Conservation (phyloP, 2,329 filamentous ascomycete species). For the Malbranchea cinnamomea region DNA sequence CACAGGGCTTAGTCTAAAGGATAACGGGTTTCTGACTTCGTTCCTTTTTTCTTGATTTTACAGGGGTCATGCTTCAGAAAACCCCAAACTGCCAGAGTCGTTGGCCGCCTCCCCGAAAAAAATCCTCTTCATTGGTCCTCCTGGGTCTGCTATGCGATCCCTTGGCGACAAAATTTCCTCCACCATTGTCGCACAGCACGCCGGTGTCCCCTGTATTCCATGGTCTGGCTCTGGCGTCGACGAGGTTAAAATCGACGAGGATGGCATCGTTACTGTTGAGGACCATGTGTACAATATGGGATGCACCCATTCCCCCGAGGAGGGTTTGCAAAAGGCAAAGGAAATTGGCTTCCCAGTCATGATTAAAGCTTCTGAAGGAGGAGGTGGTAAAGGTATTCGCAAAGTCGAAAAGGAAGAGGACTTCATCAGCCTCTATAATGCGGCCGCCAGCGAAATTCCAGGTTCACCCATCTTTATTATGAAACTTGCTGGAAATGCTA, state of each 20-base stretch:
- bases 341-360: slow-evolving; percentile 97
- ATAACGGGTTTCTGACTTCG: slow-evolving; percentile 10
- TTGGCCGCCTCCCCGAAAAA: slow-evolving; percentile 93
- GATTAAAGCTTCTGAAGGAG: slow-evolving; percentile 99
- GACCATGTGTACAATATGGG: slow-evolving; percentile 78
- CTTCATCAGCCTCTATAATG: slow-evolving; percentile 81
- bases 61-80: slow-evolving; percentile 96
- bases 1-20: background rate
- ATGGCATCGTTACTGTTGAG: slow-evolving; percentile 82
- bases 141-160: slow-evolving; percentile 95
- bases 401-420: slow-evolving; percentile 77
- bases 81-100: slow-evolving; percentile 92
- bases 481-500: slow-evolving; percentile 93
- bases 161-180: slow-evolving; percentile 99
- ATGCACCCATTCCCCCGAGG: slow-evolving; percentile 77
- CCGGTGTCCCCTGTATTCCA: slow-evolving; percentile 91
- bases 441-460: slow-evolving; percentile 90
- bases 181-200: slow-evolving; percentile 96
- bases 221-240: slow-evolving; percentile 94
- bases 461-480: slow-evolving; percentile 99
- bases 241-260: slow-evolving; percentile 58
- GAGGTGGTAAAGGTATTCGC: slow-evolving; percentile 97
- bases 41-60: too few species aligned
- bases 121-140: slow-evolving; percentile 97
- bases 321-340: slow-evolving; percentile 73